Evolutionary conservation across 202 grass and related monocot species (phyloP), one percentile per base, ranked within the genome.

Genomic region (Hordeum pubiflorum): DNA sequence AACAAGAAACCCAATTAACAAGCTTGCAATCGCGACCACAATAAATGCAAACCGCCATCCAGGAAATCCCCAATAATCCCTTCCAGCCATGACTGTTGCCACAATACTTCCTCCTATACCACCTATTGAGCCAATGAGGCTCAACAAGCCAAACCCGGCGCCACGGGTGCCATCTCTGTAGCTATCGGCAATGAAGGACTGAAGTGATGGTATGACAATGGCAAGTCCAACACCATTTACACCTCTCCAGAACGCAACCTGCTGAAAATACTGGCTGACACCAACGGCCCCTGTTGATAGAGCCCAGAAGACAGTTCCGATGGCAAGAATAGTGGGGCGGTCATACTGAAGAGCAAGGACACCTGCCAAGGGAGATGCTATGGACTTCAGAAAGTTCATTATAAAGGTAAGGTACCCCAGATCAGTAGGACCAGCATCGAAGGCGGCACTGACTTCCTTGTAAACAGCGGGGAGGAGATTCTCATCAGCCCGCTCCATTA

Each of bases 361-460:
- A 86, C 91, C 91, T 82, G 91, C 89, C 78, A 97, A 74, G 70
- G 94, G 88, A 83, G 91, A 97, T 43, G 89, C 89, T 91, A 88
- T 81, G 52, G 94, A 89, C 87, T 97, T 93, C 62, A 91, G 79
- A 86, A 94, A 97, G 81, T 94, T 97, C 88, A 91, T 90, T 87
- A 94, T 77, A 81, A 97, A 97, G 40, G 94, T 94, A 79, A 97
- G 89, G 40, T 94, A 97, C 20, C 91, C 91, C 74, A 97, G 91
- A 79, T 97, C 91, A 81, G 90, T 94, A 79, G 94, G 94, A 63
- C 91, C 86, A 72, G 81, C 94, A 87, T 92, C 84, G 27, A 97
- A 97, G 69, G 94, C 79, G 44, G 89, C 89, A 86, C 86, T 97
- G 83, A 97, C 94, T 97, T 97, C 91, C 83, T 97, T 97, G 86